Evolutionary conservation across 805 yeast genomes (phyloP), one percentile per base, ranked within the genome.

Genomic region (Candida rishiriensis): DNA sequence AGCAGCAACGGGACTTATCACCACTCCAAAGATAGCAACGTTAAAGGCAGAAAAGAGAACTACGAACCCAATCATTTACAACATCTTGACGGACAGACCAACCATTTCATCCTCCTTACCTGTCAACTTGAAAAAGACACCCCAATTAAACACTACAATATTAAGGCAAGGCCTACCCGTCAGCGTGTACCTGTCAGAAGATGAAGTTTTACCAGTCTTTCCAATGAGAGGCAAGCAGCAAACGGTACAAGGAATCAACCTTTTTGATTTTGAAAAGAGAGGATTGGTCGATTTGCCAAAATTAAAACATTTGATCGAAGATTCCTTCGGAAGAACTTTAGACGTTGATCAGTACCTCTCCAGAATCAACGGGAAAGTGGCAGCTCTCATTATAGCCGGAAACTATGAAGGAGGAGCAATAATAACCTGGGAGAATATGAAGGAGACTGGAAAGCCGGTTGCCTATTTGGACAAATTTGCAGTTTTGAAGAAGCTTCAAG

Each of bases 331-430:
- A 4, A 79, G 81, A 49, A 56, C 74, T 3, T 63, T 93, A n/a
- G 80, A 88, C 54, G 55, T 79, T 44, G 74, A 78, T 0, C 81
- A 78, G 50, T 93, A 90, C 58, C 64, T 88, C 18, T 47, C 68
- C 3, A 69, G 99, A 40, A 73, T 93, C 32, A 74, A 81, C 48
- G 71, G 79, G 1, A 70, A 71, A 1, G 70, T 91, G 3, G 90
- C 97, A 0, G 84, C 86, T 0, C 62, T 93, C 10, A 81, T 93
- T 13, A 75, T 93, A 12, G 88, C 91, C 2, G 98, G 98, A 1
- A 93, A 91, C 57, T 93, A 93, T 61, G 97, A 90, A 52, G 98
- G 98, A 2, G 89, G 88, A 14, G 97, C 98, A 0, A 84, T 93
- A 13, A 75, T 91, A 31, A 93, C 99, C 0, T 84, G 88, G 79